Percentiles rank a stretch among this genome's conserved stretches.
phyloP scores from a whole-genome alignment of 768 basidiomycete species.

The Xerocomellus dryophilus region DNA sequence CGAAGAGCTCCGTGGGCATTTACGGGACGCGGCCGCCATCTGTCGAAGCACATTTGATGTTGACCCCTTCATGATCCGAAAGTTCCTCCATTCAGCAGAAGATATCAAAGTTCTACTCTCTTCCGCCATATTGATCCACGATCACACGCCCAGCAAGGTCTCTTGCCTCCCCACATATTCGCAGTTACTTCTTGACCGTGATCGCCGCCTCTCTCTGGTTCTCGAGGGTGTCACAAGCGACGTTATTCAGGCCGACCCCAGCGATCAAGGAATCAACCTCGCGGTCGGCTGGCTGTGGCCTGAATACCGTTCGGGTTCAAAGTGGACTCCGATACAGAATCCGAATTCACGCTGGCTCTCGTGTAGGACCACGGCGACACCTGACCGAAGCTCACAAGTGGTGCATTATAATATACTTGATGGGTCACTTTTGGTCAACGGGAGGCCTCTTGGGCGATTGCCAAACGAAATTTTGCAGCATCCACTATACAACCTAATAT shows the following conservation, averaged over 20 bases:
- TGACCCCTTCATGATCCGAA: conserved; percentile 1
- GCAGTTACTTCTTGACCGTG: conserved; percentile 27
- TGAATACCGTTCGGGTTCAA: conserved; percentile 22
- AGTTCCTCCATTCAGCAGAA: conserved; percentile 12
- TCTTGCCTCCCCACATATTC: conserved; percentile 7
- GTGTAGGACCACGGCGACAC: conserved; percentile 12
- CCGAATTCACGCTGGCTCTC: conserved; percentile 25
- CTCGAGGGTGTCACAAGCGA: conserved; percentile 16
- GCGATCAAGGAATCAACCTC: conserved; percentile 14
- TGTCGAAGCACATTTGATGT: conserved; percentile 38
- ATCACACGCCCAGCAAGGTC: conserved; percentile 19
- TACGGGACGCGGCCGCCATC: conserved; percentile 37
- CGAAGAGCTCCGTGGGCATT: conserved; percentile 19
- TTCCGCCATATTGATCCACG: conserved; percentile 24
- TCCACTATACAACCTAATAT: conserved; percentile 19
- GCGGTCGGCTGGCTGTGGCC: conserved; percentile 24
- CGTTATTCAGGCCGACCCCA: background rate
- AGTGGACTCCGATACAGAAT: conserved; percentile 14
- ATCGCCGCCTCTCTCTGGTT: conserved; percentile 28
- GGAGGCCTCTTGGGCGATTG: conserved; percentile 24
- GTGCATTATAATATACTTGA: conserved; percentile 25
- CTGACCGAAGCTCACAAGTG: conserved; percentile 15
- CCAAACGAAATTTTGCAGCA: conserved; percentile 19
- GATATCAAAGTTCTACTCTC: conserved; percentile 24
- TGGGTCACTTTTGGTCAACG: conserved; percentile 29